A percentile compares a stretch with the other conserved stretches of the same genome.
Evolutionary conservation across 768 basidiomycete genomes (phyloP).

Genomic region (Dendrothele bispora): DNA sequence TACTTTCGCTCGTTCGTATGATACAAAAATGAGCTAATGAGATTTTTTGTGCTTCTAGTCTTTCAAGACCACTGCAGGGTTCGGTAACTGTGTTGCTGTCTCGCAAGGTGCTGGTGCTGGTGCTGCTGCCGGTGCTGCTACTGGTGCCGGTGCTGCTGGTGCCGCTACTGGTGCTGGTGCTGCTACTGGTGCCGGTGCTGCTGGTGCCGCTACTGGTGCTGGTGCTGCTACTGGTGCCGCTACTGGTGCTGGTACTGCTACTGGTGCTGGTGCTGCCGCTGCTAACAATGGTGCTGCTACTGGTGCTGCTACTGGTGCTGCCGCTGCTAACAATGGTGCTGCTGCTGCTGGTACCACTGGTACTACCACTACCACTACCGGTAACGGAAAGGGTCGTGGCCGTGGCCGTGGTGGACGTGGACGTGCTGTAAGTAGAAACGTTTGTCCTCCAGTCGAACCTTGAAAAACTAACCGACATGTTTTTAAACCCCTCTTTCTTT

Average conservation of each 20-base stretch:
- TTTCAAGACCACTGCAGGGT: constrained; percentile 31
- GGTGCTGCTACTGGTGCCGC: constrained; percentile 12
- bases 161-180: constrained; percentile 14
- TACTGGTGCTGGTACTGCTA: neutral
- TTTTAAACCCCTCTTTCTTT: too few species aligned
- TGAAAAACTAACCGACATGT: constrained; percentile 2
- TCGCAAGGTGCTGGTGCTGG: constrained; percentile 16
- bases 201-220: constrained; percentile 9
- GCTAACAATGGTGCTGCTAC: neutral
- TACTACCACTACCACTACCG: constrained; percentile 7
- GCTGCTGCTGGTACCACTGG: neutral
- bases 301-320: neutral
- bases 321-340: neutral
- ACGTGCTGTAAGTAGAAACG: constrained; percentile 17
- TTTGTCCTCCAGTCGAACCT: neutral
- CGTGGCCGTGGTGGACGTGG: too few species aligned
- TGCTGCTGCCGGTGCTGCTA: constrained; percentile 8
- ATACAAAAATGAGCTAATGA: neutral
- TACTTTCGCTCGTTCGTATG: neutral
- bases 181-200: constrained; percentile 9
- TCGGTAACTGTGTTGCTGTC: constrained; percentile 37
- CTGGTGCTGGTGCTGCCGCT: neutral
- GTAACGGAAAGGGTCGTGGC: neutral
- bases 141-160: constrained; percentile 8
- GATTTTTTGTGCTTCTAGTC: too few species aligned